Evolutionary conservation across 2,329 filamentous ascomycete species (phyloP), one percentile per base, ranked within the genome.

Genomic region (Lachnellula occidentalis): DNA sequence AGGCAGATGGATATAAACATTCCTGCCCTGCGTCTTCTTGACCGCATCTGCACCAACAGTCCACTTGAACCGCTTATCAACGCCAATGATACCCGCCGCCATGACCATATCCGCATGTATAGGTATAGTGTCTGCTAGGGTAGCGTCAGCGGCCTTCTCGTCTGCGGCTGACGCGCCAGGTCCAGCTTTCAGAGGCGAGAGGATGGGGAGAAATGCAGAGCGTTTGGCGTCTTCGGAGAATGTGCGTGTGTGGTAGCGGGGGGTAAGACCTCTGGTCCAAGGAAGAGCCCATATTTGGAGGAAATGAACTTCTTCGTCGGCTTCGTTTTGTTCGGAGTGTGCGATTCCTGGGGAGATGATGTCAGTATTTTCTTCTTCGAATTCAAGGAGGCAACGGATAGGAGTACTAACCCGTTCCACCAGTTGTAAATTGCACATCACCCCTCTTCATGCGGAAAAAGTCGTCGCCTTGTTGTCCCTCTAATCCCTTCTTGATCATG

Each of bases 401-500:
- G 12, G 17, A 39, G 47, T 48, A 62, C 68, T 61, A 82, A 64
- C 84, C 84, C 5, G 83, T 90, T 52, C 90, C 90, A n/a, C 88
- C 90, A 14, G 86, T 91, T 9, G 90, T 95, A 71, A 95, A 95
- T 67, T 95, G 90, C 45, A 95, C 88, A 69, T 95, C 90, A 12
- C 90, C 89, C 37, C 89, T 78, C 65, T 81, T 80, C 76, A 95
- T 86, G 34, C 82, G 76, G 66, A 77, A 88, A 67, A 88, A 89
- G 62, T 82, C 76, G 67, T 88, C 82, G 15, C 69, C 76, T 17
- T 67, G 55, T 65, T 55, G 50, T 21, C 78, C 81, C 66, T 87
- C 84, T 19, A 75, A 72, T 45, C 82, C 83, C 72, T 85, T 89
- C 70, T 82, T 81, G 63, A 89, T 81, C 85, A 95, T 92, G 57